Percentiles rank a stretch among this genome's conserved stretches.
Conservation (phyloP, 2,329 filamentous ascomycete species). For the Aspergillus tanneri region DNA sequence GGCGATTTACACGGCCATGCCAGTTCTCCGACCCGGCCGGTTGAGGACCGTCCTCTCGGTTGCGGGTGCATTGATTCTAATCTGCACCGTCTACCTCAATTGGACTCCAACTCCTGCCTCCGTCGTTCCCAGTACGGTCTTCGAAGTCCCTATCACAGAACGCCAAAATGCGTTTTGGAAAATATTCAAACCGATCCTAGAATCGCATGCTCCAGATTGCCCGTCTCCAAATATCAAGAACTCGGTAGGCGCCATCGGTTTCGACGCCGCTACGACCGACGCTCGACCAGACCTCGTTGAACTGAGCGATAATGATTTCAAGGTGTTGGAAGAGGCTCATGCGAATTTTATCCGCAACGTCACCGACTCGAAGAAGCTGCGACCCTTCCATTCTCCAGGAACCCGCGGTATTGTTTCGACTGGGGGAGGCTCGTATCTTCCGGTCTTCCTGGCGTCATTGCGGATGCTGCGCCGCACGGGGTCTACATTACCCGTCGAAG, state of each 20-base stretch:
- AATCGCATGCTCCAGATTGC: conserved; percentile 33
- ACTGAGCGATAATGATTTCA: conserved; percentile 35
- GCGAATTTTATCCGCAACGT: conserved; percentile 41
- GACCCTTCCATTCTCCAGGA: conserved; percentile 36
- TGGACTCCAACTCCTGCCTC: conserved; percentile 35
- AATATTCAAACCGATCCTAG: conserved; percentile 34
- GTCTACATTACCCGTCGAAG: conserved; percentile 51
- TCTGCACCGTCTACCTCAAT: conserved; percentile 39
- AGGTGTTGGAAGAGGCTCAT: conserved; percentile 42
- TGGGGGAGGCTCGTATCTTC: conserved; percentile 50
- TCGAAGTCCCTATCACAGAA: conserved; percentile 35
- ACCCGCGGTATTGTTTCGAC: conserved; percentile 54
- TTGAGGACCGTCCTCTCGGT: conserved; percentile 31
- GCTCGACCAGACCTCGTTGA: conserved; percentile 39
- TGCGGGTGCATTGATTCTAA: conserved; percentile 29
- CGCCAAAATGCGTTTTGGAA: conserved; percentile 42
- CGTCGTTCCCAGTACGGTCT: conserved; percentile 33
- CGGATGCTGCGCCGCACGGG: conserved; percentile 54
- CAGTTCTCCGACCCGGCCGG: conserved; percentile 29
- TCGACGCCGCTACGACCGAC: conserved; percentile 29
- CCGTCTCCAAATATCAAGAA: conserved; percentile 29
- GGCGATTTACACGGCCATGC: conserved; percentile 17
- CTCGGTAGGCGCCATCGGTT: conserved; percentile 27
- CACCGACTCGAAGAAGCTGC: conserved; percentile 28
- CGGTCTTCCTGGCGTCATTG: conserved; percentile 52